Evolutionary conservation across 768 basidiomycete species (phyloP).

Genomic region (Coprinopsis strossmayeri): DNA sequence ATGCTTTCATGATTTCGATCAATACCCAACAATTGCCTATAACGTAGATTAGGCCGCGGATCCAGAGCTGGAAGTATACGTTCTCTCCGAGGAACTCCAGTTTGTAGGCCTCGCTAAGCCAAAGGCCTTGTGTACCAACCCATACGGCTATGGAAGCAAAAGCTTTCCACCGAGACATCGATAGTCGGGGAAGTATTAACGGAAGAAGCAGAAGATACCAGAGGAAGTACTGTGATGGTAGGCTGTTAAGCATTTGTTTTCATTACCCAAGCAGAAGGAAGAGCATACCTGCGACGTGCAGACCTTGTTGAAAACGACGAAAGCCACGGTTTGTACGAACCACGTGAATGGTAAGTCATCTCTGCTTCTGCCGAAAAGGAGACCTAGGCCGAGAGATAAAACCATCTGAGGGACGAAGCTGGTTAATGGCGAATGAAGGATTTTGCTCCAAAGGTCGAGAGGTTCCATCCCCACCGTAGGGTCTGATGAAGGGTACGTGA

Average conservation of each 20-base stretch:
- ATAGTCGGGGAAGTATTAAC: conserved; percentile 63
- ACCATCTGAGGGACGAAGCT: conserved; percentile 83
- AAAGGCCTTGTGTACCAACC: conserved; percentile 75
- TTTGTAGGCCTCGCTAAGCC: conserved; percentile 87
- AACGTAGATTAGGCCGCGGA: conserved; percentile 68
- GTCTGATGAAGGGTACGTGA: conserved; percentile 56
- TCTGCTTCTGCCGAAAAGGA: conserved; percentile 55
- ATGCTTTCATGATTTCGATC: conserved; percentile 50
- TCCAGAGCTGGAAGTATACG: conserved; percentile 75
- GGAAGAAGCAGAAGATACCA: conserved; percentile 94
- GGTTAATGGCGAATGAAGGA: conserved; percentile 66
- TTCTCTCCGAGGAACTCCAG: conserved; percentile 81
- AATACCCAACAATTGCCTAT: conserved; percentile 78
- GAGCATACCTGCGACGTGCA: conserved; percentile 84
- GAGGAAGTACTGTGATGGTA: conserved; percentile 71
- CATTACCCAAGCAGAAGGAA: neutral
- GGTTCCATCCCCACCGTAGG: conserved; percentile 12
- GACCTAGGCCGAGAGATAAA: conserved; percentile 63
- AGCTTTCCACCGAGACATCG: conserved; percentile 38
- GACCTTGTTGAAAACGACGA: conserved; percentile 98
- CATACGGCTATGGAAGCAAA: conserved; percentile 49
- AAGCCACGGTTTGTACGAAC: conserved; percentile 86
- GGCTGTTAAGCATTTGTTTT: neutral
- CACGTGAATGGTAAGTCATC: conserved; percentile 72
- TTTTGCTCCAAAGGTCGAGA: conserved; percentile 29